Evolutionary conservation across 2,329 filamentous ascomycete species (phyloP).

Genomic region (Fusarium floridanum): DNA sequence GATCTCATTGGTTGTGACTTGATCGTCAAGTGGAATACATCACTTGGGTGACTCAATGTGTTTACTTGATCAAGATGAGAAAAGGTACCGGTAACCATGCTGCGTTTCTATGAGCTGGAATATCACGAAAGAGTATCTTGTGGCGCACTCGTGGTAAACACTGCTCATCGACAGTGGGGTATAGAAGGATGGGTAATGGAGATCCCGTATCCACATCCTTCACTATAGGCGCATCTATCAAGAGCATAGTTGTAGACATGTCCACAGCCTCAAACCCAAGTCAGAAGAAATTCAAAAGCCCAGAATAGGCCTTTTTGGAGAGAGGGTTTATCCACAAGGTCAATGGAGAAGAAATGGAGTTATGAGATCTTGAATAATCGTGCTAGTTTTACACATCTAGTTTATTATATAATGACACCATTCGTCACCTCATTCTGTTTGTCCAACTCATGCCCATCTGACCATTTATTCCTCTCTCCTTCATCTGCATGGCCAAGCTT

Average conservation of each 20-base stretch:
- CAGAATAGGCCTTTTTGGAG: not conserved
- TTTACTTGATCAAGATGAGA: not conserved
- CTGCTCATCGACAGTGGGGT: not conserved
- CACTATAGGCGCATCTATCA: not conserved
- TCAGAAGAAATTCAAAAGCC: not conserved
- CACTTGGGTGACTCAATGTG: not conserved
- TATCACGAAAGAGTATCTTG: not conserved
- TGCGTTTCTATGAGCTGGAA: not conserved
- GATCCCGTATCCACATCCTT: not conserved
- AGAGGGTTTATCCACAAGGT: not conserved
- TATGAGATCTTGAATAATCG: not conserved
- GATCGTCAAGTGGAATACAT: not conserved
- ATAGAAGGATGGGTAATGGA: not conserved
- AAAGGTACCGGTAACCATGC: not conserved
- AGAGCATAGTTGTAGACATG: not conserved
- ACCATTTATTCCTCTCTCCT: too few species aligned
- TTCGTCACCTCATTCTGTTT: not conserved
- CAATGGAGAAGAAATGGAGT: not conserved
- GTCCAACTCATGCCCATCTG: not conserved
- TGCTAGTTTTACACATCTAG: not conserved
- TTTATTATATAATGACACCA: not conserved
- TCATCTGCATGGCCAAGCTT: too few species aligned
- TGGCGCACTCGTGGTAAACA: not conserved
- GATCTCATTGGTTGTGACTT: not conserved
- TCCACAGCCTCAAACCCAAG: not conserved